Base-by-base conservation (phyloP, 75 land plant genomes). In the Selaginella tamariscina region DNA sequence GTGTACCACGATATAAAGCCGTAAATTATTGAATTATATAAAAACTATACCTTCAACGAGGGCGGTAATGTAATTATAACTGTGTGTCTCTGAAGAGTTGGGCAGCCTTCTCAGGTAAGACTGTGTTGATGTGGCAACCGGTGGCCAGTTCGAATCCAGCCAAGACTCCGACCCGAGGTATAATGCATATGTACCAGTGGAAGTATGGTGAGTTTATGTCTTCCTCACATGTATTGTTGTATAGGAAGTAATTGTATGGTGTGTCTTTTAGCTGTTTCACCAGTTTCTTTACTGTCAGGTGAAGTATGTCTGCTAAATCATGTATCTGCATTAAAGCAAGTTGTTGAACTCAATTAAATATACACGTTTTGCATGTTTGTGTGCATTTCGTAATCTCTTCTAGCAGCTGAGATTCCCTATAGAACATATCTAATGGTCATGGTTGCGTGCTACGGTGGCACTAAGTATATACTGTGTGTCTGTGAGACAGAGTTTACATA, bases 141-240 rank as follows among this genome's bases (percentile, higher is more conserved):
- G 80, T 85, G 13, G 83, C 98, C 31, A 94, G 49, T 78, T 94
- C 98, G 74, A 94, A 94, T 0, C 98, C 98, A 0, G 76, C 98
- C 0, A 79, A 32, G 2, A 71, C 76, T 44, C 57, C 32, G 11
- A 94, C 73, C 22, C 84, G 96, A 30, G 98, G 98, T 27, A 89
- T 75, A 54, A 94, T 78, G 55, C 84, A 85, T 27, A 94, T 62
- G 62, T 73, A 89, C 98, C 98, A 94, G 55, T 94, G 98, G 44
- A 66, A 76, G 28, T 75, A 73, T 32, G 72, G 63, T n/a, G 65
- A 23, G 29, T 56, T 33, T 30, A 27, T 30, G 0, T 78, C 64
- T 44, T 88, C 65, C 20, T 90, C 88, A 57, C 88, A 74, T 2
- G 91, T 73, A 39, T 39, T 39, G 49, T 39, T 39, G 32, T 84